Evolutionary conservation across 2,329 filamentous ascomycete genomes (phyloP).

Genomic region (Ceratocystiopsis sp.): DNA sequence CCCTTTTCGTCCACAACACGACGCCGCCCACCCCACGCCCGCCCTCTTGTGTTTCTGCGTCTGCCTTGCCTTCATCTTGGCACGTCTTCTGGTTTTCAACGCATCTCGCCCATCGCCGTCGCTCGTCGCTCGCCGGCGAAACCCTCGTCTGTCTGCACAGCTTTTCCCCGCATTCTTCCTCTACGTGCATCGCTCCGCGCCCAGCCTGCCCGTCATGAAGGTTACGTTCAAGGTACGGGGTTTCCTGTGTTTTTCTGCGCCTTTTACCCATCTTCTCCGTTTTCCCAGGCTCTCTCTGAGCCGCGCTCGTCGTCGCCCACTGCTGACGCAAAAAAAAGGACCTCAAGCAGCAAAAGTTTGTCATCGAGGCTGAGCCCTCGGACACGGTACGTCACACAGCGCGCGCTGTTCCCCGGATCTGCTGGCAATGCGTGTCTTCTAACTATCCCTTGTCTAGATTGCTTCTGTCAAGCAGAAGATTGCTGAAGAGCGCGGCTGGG

Average conservation of each 20-base stretch:
- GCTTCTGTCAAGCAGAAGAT: constrained; percentile 87
- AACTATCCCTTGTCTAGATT: constrained; percentile 39
- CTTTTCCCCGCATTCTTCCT: background rate
- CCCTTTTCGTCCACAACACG: no score
- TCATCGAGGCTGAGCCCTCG: constrained; percentile 81
- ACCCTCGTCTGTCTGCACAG: background rate
- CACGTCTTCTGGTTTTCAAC: background rate
- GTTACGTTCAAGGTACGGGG: constrained; percentile 45
- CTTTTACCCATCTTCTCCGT: background rate
- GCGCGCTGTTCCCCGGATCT: no score
- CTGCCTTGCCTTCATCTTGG: no score
- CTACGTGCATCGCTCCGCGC: background rate
- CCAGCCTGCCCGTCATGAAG: constrained; percentile 39
- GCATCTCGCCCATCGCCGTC: background rate
- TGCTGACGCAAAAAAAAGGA: constrained; percentile 41
- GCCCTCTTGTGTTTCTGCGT: no score
- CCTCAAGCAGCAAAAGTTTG: constrained; percentile 97
- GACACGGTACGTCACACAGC: constrained; percentile 52
- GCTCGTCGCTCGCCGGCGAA: background rate
- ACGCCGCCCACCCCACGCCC: no score
- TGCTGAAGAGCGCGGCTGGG: constrained; percentile 82
- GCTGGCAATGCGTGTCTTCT: constrained; percentile 3
- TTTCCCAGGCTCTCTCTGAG: background rate
- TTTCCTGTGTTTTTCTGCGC: background rate
- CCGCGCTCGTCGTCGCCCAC: background rate